Evolutionary conservation across 768 basidiomycete genomes (phyloP).

Genomic region (Hericium coralloides): DNA sequence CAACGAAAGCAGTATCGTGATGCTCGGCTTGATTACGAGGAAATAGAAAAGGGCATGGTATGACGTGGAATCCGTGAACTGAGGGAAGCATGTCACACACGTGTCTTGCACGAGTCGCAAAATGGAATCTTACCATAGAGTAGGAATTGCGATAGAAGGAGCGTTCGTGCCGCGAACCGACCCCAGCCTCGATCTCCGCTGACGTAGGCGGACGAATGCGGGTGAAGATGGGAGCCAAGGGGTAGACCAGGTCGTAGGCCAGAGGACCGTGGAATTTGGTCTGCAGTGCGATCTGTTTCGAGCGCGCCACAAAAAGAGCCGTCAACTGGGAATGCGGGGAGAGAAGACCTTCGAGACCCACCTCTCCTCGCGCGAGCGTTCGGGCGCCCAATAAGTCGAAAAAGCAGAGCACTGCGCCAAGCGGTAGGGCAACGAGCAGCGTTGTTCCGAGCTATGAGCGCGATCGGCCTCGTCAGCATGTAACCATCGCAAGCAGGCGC

Average conservation of each 20-base stretch:
- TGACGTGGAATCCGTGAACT: constrained; percentile 78
- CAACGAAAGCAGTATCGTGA: constrained; percentile 60
- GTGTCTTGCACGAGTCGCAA: constrained; percentile 1
- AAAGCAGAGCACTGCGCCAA: constrained; percentile 73
- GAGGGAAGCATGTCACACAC: constrained; percentile 2
- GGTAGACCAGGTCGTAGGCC: constrained; percentile 51
- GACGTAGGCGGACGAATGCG: constrained; percentile 42
- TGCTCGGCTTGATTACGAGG: constrained; percentile 76
- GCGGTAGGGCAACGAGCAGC: constrained; percentile 66
- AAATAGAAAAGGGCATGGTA: constrained; percentile 87
- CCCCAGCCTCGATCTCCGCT: constrained; percentile 42
- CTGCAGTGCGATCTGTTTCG: constrained; percentile 52
- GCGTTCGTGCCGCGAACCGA: constrained; percentile 32
- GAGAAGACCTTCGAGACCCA: constrained; percentile 17
- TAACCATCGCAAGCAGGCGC: not conserved
- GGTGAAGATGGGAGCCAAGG: constrained; percentile 70
- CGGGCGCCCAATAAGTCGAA: constrained; percentile 69
- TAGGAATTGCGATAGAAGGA: constrained; percentile 80
- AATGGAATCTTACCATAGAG: constrained; percentile 50
- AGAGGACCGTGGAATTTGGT: constrained; percentile 60
- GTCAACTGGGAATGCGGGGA: not conserved
- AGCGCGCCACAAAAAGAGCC: not conserved
- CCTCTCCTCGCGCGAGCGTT: constrained; percentile 63
- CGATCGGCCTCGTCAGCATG: not conserved
- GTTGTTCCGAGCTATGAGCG: constrained; percentile 61